Percentiles rank a stretch among this genome's conserved stretches.
phyloP scores from a whole-genome alignment of 2,329 filamentous ascomycete genomes.

The Cladosporium sphaerospermum region DNA sequence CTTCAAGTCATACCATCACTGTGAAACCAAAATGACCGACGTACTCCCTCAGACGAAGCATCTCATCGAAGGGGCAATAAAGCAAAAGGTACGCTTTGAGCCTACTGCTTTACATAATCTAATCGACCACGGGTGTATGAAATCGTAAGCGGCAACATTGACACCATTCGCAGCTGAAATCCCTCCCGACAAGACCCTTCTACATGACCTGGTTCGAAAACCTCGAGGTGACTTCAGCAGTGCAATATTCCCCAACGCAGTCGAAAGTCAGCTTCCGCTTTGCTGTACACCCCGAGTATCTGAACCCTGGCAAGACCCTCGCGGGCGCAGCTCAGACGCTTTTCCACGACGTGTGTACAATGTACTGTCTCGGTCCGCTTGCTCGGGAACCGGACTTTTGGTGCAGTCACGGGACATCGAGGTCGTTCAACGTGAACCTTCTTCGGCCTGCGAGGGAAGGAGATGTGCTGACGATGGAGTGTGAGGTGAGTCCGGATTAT shows the following conservation, averaged over 20 bases:
- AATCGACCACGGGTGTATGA: no score
- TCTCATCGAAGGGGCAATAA: background rate
- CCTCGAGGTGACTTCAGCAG: background rate
- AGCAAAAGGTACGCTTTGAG: background rate
- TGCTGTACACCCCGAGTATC: conserved; percentile 19
- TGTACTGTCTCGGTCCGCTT: background rate
- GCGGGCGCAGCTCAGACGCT: conserved; percentile 21
- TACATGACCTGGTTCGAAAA: background rate
- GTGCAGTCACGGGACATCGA: conserved; percentile 19
- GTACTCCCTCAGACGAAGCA: background rate
- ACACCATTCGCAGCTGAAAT: background rate
- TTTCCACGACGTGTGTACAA: conserved; percentile 19
- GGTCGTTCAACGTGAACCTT: conserved; percentile 19
- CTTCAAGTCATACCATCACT: no score
- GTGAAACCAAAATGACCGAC: background rate
- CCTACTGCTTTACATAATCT: no score
- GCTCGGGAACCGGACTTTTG: conserved; percentile 13
- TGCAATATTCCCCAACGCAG: background rate
- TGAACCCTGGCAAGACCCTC: conserved; percentile 20
- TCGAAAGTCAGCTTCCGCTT: conserved; percentile 13
- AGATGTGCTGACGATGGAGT: conserved; percentile 19
- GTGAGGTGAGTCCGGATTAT: conserved; percentile 16
- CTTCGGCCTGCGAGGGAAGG: conserved; percentile 20
- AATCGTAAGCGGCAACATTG: background rate
- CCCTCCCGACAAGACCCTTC: background rate